Evolutionary conservation across 1,284 basidiomycete species (phyloP).

Genomic region (Xerocomus nothofagi): DNA sequence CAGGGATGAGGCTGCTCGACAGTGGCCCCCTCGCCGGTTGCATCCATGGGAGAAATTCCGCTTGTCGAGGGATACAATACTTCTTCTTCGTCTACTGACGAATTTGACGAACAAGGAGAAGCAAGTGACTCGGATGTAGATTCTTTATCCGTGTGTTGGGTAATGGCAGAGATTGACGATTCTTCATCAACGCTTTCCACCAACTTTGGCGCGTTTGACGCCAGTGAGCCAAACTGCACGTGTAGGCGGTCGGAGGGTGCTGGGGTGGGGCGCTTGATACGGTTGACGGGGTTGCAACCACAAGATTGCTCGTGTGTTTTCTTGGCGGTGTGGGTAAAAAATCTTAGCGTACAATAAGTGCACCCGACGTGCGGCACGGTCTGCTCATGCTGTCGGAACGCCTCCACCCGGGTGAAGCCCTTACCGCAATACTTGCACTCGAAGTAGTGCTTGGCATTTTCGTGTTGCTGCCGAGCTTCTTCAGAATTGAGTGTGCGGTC

Average conservation of each 20-base stretch:
- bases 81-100: constrained; percentile 11
- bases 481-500: constrained; percentile 8
- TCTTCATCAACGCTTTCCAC: not conserved
- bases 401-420: constrained; percentile 2
- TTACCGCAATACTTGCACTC: constrained; percentile 11
- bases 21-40: not conserved
- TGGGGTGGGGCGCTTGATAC: not conserved
- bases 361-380: constrained; percentile 13
- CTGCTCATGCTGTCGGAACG: constrained; percentile 11
- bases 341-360: constrained; percentile 10
- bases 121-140: not conserved
- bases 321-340: not conserved
- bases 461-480: constrained; percentile 1
- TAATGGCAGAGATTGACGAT: not conserved
- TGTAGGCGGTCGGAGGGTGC: not conserved
- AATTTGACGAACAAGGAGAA: constrained; percentile 8
- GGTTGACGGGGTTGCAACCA: not conserved
- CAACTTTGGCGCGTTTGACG: not conserved
- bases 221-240: not conserved
- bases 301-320: constrained; percentile 15
- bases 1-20: not conserved
- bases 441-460: constrained; percentile 4
- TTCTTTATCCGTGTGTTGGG: not conserved
- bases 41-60: not conserved
- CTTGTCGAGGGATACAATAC: constrained; percentile 8